These are phyloP conservation scores for Linnemannia exigua DNA, from an alignment of 192 early-diverging fungal species.

Conservation along the genomic window DNA sequence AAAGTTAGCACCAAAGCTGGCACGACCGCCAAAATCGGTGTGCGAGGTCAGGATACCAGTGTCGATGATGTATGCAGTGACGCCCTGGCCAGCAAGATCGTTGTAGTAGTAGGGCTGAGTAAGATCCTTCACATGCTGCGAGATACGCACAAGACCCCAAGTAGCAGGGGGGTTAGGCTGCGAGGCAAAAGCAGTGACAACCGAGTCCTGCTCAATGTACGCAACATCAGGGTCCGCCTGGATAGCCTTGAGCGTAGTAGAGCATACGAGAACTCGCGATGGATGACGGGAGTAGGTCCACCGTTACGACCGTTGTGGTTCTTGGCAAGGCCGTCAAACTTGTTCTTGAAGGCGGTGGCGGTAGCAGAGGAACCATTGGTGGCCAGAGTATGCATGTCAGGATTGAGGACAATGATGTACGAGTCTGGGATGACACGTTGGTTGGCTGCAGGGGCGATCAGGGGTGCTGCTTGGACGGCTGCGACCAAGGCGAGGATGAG, in stretches of 20 bases:
- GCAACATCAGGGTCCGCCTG: constrained; percentile 65
- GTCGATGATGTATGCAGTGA: constrained; percentile 66
- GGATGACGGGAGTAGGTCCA: constrained; percentile 38
- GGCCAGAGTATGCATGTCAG: constrained; percentile 9
- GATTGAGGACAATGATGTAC: constrained; percentile 49
- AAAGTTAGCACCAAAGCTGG: constrained; percentile 61
- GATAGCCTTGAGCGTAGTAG: constrained; percentile 42
- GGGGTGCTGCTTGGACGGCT: constrained; percentile 35
- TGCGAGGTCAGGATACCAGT: constrained; percentile 66
- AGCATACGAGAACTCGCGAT: constrained; percentile 34
- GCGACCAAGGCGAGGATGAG: constrained; percentile 38
- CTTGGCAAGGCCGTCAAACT: constrained; percentile 39
- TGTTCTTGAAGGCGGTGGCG: constrained; percentile 22
- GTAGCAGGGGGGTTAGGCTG: constrained; percentile 81
- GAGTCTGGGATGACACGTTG: constrained; percentile 35
- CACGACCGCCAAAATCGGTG: constrained; percentile 66
- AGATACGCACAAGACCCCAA: constrained; percentile 88
- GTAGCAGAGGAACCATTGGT: neutral
- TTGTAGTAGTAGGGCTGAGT: constrained; percentile 48
- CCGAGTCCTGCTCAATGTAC: constrained; percentile 86
- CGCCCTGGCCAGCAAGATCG: constrained; percentile 48
- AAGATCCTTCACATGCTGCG: constrained; percentile 63
- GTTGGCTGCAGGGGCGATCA: constrained; percentile 22
- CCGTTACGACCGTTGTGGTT: constrained; percentile 35
- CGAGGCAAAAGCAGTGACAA: constrained; percentile 74